phyloP scores from a whole-genome alignment of 73 alveolate genomes.

The Breviolum minutum region DNA sequence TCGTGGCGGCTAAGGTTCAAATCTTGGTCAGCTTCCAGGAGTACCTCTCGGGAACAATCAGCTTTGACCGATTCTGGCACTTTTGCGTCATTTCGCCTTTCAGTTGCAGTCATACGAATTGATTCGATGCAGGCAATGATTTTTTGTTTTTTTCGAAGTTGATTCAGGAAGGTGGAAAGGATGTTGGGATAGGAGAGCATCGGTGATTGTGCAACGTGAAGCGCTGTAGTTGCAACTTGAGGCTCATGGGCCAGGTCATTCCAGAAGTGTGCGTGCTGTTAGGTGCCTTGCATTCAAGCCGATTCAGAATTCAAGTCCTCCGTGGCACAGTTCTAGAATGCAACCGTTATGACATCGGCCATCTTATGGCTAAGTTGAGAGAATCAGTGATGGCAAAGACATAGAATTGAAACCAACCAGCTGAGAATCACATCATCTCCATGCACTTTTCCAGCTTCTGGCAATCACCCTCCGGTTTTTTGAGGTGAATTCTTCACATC shows the following conservation, averaged over 20 bases:
- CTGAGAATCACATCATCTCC: too few species aligned
- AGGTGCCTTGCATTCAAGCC: neutral
- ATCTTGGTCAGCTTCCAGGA: constrained; percentile 76
- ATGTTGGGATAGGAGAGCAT: neutral
- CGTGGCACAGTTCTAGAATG: too few species aligned
- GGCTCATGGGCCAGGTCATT: constrained; percentile 80
- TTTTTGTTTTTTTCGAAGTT: too few species aligned
- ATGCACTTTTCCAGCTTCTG: too few species aligned
- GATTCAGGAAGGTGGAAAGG: too few species aligned
- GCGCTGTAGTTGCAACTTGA: neutral
- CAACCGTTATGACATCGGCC: too few species aligned
- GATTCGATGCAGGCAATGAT: neutral
- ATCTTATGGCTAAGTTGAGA: too few species aligned
- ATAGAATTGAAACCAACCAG: too few species aligned
- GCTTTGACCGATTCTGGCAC: constrained; percentile 58
- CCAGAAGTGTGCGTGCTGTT: constrained; percentile 77
- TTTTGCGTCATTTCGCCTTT: constrained; percentile 45
- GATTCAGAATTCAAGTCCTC: too few species aligned
- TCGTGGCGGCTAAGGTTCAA: constrained; percentile 25
- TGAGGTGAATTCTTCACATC: constrained; percentile 68
- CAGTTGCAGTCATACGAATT: neutral
- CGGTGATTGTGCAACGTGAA: too few species aligned
- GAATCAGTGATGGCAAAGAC: too few species aligned
- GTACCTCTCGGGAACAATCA: constrained; percentile 62
- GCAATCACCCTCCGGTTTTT: neutral